Conservation (phyloP, 805 yeast species). For the Myxozyma monticola region DNA sequence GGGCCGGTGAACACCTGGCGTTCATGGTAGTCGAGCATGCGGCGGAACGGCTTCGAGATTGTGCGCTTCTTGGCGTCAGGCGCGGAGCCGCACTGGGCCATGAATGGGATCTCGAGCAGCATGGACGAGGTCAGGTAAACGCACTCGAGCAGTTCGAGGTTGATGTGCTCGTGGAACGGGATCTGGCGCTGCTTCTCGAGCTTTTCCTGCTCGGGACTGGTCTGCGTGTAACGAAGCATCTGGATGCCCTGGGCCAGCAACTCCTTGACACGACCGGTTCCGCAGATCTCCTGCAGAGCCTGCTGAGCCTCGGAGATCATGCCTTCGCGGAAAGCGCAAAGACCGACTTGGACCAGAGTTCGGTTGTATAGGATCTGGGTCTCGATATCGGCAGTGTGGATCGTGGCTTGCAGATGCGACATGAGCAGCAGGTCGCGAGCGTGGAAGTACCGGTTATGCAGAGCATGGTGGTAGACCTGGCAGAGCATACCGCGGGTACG, state of each 20-base stretch:
- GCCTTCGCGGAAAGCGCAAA: slow-evolving; percentile 91
- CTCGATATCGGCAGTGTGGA: slow-evolving; percentile 79
- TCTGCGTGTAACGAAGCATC: slow-evolving; percentile 56
- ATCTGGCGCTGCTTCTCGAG: slow-evolving; percentile 77
- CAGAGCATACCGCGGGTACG: slow-evolving; percentile 81
- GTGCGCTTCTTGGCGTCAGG: slow-evolving; percentile 59
- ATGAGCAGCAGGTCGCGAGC: slow-evolving; percentile 86
- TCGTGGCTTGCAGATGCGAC: slow-evolving; percentile 80
- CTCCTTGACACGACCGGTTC: slow-evolving; percentile 84
- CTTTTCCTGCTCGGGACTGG: slow-evolving; percentile 42
- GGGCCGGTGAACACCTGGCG: slow-evolving; percentile 96
- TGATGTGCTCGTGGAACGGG: slow-evolving; percentile 98
- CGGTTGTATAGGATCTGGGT: slow-evolving; percentile 93
- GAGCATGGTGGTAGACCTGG: slow-evolving; percentile 87
- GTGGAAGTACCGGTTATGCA: slow-evolving; percentile 75
- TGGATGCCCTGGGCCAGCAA: slow-evolving; percentile 88
- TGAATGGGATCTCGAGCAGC: slow-evolving; percentile 86
- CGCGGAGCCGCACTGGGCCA: slow-evolving; percentile 66
- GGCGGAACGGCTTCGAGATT: slow-evolving; percentile 80
- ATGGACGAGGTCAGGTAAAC: slow-evolving; percentile 88
- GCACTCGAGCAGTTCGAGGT: slow-evolving; percentile 90
- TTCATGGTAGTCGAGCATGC: slow-evolving; percentile 88
- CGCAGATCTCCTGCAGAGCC: slow-evolving; percentile 81
- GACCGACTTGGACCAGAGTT: slow-evolving; percentile 91
- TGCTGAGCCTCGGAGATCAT: slow-evolving; percentile 83